Evolutionary conservation across 805 yeast species (phyloP).

Genomic region (Saccharomycopsis malanga): DNA sequence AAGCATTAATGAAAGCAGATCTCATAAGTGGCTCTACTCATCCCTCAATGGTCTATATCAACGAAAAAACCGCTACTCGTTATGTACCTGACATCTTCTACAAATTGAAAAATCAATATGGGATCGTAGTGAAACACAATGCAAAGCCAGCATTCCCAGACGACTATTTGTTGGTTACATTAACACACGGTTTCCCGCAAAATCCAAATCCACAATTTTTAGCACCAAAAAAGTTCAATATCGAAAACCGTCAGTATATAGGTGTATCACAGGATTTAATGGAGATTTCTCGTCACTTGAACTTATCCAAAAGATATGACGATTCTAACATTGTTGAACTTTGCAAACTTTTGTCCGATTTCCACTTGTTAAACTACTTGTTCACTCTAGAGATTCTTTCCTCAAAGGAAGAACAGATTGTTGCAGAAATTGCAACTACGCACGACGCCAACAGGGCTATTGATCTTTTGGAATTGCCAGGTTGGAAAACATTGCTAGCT

Average conservation of each 20-base stretch:
- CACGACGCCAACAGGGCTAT: conserved; percentile 40
- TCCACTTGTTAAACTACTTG: conserved; percentile 66
- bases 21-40: conserved; percentile 82
- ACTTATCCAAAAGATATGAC: conserved; percentile 25
- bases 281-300: conserved; percentile 46
- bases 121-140: conserved; percentile 75
- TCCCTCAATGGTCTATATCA: conserved; percentile 79
- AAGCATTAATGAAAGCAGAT: conserved; percentile 81
- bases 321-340: conserved; percentile 30
- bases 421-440: conserved; percentile 41
- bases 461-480: conserved; percentile 52
- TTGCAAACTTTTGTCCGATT: conserved; percentile 45
- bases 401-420: conserved; percentile 43
- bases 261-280: conserved; percentile 67
- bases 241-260: conserved; percentile 71
- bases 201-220: conserved; percentile 45
- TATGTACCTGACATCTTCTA: conserved; percentile 95
- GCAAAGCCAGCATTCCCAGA: conserved; percentile 91
- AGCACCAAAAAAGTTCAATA: conserved; percentile 46
- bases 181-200: conserved; percentile 90
- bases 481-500: conserved; percentile 77
- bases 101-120: conserved; percentile 80
- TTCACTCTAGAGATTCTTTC: conserved; percentile 50
- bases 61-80: conserved; percentile 60
- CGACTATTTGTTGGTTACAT: conserved; percentile 78